Percentiles rank a stretch among this genome's conserved stretches.
Evolutionary conservation across 306 rosid species (phyloP).

Genomic region (Vigna nakashimae): DNA sequence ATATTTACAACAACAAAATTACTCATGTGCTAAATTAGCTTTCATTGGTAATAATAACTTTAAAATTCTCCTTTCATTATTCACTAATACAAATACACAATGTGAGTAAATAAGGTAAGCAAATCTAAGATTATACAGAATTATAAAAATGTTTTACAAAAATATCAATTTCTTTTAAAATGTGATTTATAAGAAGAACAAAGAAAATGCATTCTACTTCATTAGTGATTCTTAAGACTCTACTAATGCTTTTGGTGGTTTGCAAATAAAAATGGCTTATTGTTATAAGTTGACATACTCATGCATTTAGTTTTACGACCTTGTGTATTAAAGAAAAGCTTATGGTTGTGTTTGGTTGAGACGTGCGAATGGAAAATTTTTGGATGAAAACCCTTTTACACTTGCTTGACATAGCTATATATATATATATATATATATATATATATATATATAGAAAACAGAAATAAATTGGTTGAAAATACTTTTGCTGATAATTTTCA

Average conservation of each 20-base stretch:
- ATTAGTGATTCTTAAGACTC: neutral
- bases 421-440: too few relatives aligned
- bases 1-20: too few relatives aligned
- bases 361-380: neutral
- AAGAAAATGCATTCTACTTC: too few relatives aligned
- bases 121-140: too few relatives aligned
- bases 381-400: slow-evolving; percentile 3
- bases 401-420: slow-evolving; percentile 1
- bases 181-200: too few relatives aligned
- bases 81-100: too few relatives aligned
- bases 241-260: neutral
- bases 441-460: neutral
- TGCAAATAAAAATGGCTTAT: neutral
- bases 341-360: slow-evolving; percentile 11
- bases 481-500: slow-evolving; percentile 12
- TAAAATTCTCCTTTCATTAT: too few relatives aligned
- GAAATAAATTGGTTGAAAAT: slow-evolving; percentile 6
- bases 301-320: slow-evolving; percentile 14
- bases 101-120: too few relatives aligned
- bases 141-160: too few relatives aligned
- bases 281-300: slow-evolving; percentile 21
- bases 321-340: neutral
- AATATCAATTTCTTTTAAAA: too few relatives aligned
- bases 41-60: too few relatives aligned
- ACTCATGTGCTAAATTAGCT: too few relatives aligned